phyloP scores from a whole-genome alignment of 1,284 basidiomycete genomes.

The Marasmius fiardii region DNA sequence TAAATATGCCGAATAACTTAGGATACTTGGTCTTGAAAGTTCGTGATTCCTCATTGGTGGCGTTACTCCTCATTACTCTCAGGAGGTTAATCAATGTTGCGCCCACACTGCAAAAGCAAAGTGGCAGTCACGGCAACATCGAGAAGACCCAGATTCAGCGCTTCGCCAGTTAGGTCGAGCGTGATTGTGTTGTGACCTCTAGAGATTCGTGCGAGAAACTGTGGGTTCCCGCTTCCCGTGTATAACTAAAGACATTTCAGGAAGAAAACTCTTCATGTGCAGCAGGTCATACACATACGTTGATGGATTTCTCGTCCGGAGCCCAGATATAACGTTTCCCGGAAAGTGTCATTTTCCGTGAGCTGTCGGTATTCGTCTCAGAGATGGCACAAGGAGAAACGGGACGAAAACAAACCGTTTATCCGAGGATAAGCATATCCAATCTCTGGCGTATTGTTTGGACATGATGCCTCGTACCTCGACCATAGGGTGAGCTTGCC shows the following conservation, averaged over 20 bases:
- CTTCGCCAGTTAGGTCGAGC: conserved; percentile 34
- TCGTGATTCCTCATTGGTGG: too few species aligned
- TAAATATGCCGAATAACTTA: too few species aligned
- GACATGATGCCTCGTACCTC: conserved; percentile 38
- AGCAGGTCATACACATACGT: conserved; percentile 12
- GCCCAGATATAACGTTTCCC: conserved; percentile 20
- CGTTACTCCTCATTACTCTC: background rate
- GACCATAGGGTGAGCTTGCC: conserved; percentile 42
- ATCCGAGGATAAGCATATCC: conserved; percentile 45
- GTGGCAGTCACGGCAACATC: conserved; percentile 33
- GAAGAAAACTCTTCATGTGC: background rate
- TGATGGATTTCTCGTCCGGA: conserved; percentile 29
- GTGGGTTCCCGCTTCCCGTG: conserved; percentile 14
- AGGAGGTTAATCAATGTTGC: conserved; percentile 29
- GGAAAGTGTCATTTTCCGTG: conserved; percentile 20
- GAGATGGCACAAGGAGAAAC: conserved; percentile 7
- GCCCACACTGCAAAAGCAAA: conserved; percentile 36
- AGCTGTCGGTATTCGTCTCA: conserved; percentile 23
- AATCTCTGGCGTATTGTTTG: conserved; percentile 39
- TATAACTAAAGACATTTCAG: conserved; percentile 19
- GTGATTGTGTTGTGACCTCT: conserved; percentile 26
- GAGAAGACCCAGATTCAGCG: conserved; percentile 33
- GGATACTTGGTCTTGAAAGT: too few species aligned
- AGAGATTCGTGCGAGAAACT: conserved; percentile 31
- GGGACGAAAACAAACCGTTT: conserved; percentile 33